A percentile compares a stretch with the other conserved stretches of the same genome.
Evolutionary conservation across 2,329 filamentous ascomycete species (phyloP).

Genomic region (Penicillium sp.): DNA sequence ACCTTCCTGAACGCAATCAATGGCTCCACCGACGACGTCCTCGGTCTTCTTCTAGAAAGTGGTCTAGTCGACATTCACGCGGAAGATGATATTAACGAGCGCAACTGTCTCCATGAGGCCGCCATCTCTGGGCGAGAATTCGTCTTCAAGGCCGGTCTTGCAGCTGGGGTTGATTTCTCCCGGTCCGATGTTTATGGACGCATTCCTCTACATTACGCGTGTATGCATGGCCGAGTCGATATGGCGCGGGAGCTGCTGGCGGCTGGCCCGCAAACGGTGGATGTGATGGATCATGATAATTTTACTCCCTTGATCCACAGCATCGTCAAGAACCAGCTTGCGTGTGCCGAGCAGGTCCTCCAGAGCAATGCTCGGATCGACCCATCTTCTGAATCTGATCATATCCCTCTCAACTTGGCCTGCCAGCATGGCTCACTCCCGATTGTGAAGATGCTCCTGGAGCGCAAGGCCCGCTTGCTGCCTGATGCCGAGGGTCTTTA

Average conservation of each 20-base stretch:
- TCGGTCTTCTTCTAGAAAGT: slow-evolving; percentile 77
- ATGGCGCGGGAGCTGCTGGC: slow-evolving; percentile 76
- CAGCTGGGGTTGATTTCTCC: slow-evolving; percentile 73
- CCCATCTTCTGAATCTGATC: slow-evolving; percentile 81
- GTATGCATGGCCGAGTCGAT: slow-evolving; percentile 86
- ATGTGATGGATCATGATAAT: slow-evolving; percentile 92
- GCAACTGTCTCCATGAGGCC: slow-evolving; percentile 95
- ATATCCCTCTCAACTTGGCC: slow-evolving; percentile 90
- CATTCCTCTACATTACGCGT: slow-evolving; percentile 92
- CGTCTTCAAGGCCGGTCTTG: slow-evolving; percentile 76
- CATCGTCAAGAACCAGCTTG: slow-evolving; percentile 83
- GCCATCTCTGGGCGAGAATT: slow-evolving; percentile 86
- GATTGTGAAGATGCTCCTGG: slow-evolving; percentile 82
- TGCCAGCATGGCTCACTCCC: slow-evolving; percentile 88
- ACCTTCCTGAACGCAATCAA: slow-evolving; percentile 89
- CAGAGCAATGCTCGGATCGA: slow-evolving; percentile 80
- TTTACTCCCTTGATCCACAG: slow-evolving; percentile 95
- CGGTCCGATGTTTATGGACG: slow-evolving; percentile 91
- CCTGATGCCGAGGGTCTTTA: slow-evolving; percentile 94
- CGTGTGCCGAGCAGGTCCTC: slow-evolving; percentile 79
- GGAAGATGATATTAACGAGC: slow-evolving; percentile 95
- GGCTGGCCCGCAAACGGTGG: slow-evolving; percentile 73
- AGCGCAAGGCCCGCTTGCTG: slow-evolving; percentile 78
- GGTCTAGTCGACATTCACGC: slow-evolving; percentile 85
- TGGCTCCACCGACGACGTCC: slow-evolving; percentile 76